Percentiles rank a stretch among this genome's conserved stretches.
phyloP scores from a whole-genome alignment of 495 filamentous ascomycete species.

The Neurospora sp. region DNA sequence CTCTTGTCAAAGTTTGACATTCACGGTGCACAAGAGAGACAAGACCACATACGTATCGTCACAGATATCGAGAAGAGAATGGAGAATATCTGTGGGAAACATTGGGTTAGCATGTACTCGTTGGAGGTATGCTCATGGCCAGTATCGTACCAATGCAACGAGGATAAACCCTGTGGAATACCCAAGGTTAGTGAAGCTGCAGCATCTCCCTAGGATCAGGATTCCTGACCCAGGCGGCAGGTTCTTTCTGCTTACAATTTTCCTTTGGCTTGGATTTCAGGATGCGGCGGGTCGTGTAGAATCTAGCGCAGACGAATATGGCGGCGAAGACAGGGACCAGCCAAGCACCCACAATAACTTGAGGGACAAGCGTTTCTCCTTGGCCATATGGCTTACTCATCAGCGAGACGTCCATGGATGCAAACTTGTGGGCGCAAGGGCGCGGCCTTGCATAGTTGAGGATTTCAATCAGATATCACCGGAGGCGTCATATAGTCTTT shows the following conservation, averaged over 20 bases:
- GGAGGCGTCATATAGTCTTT: neutral
- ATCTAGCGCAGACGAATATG: constrained; percentile 12
- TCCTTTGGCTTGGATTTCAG: constrained; percentile 9
- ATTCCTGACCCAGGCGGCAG: neutral
- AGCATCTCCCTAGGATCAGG: neutral
- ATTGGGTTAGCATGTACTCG: neutral
- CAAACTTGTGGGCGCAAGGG: neutral
- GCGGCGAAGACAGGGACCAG: constrained; percentile 11
- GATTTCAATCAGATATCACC: neutral
- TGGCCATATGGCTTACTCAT: neutral
- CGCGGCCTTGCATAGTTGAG: neutral
- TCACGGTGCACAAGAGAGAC: neutral
- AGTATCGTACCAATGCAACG: neutral
- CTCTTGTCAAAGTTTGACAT: neutral
- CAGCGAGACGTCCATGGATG: neutral
- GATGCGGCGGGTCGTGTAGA: constrained; percentile 14
- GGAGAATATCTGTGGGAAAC: neutral
- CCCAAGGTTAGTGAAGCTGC: neutral
- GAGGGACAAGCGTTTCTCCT: neutral
- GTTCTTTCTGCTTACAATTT: constrained; percentile 11
- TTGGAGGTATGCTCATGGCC: neutral
- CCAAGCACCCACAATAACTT: constrained; percentile 6
- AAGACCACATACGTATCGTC: constrained; percentile 1
- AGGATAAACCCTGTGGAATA: constrained; percentile 5
- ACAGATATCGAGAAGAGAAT: constrained; percentile 2